Conservation (phyloP, 805 yeast genomes). For the Candida alai region DNA sequence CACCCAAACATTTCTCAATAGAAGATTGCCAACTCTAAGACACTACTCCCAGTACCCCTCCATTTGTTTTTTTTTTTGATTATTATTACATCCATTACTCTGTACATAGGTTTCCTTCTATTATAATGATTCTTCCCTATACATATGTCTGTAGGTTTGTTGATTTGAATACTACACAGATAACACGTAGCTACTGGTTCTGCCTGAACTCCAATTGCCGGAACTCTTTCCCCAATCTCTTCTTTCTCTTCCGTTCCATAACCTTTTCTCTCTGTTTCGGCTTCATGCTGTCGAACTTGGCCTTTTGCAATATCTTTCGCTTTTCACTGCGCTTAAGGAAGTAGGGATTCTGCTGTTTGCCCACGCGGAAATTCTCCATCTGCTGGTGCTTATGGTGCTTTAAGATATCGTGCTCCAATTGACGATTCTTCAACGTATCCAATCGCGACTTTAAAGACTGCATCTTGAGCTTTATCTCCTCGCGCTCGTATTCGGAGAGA, state of each 20-base stretch:
- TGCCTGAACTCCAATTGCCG: conserved; percentile 39
- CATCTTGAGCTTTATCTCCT: conserved; percentile 50
- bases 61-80: too few relatives aligned
- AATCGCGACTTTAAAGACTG: conserved; percentile 66
- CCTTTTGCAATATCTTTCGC: conserved; percentile 70
- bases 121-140: too few relatives aligned
- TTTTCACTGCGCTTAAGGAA: conserved; percentile 68
- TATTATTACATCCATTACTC: too few relatives aligned
- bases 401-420: conserved; percentile 65
- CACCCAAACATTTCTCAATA: too few relatives aligned
- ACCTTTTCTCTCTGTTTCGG: conserved; percentile 71
- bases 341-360: conserved; percentile 48
- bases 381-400: conserved; percentile 54
- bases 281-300: conserved; percentile 73
- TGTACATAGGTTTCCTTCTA: too few relatives aligned
- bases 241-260: conserved; percentile 84
- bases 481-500: conserved; percentile 44
- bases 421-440: conserved; percentile 68
- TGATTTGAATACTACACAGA: too few relatives aligned
- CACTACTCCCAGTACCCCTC: too few relatives aligned
- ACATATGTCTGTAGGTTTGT: too few relatives aligned
- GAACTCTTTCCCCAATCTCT: conserved; percentile 78
- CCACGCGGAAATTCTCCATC: conserved; percentile 41
- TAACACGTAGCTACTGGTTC: not conserved
- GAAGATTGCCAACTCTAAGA: too few relatives aligned